Base-by-base conservation (phyloP, 495 filamentous ascomycete genomes). In the Hyphodiscus hymeniophilus region DNA sequence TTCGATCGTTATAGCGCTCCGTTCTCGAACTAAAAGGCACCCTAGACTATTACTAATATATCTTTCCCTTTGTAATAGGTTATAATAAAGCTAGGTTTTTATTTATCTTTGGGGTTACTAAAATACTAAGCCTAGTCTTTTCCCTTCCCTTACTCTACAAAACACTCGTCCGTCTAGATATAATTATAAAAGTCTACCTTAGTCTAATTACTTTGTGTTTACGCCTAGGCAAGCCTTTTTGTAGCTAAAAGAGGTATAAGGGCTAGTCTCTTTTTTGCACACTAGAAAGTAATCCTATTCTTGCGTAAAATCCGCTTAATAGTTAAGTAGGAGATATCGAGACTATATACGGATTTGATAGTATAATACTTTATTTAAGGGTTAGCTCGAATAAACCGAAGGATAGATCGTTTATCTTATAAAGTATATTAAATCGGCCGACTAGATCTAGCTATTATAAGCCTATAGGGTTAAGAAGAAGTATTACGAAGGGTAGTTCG, bases 11-110 rank as follows among this genome's bases (percentile, higher is more conserved):
- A 12, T 20, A 26, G 17, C 12, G 44, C 42, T 2, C 45, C 26
- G 24, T 31, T 26, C 20, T 34, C 32, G 13, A 6, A 39, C 51
- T 28, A 58, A 40, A 53, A 45, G 20, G 18, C 16, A 24, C 21
- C 57, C 57, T 36, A 60, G 21, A 60, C 47, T 40, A 60, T 58
- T n/a, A 60, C 48, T 21, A 16, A 18, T 2, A 60, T 45, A 40
- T 52, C 47, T 31, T 52, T 58, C 0, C 47, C 55, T 20, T 58
- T 54, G 17, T 55, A 50, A 38, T 57, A 54, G n/a, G 45, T 47
- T 38, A 38, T 28, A 26, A 60, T 32, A n/a, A 46, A n/a, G n/a
- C n/a, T n/a, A n/a, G n/a, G n/a, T n/a, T n/a, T 41, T 21, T 45
- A 28, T 45, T 44, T 58, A 57, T 32, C 51, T 58, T 30, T 60